Conservation (phyloP, 2,329 filamentous ascomycete species). For the Huntiella savannae region DNA sequence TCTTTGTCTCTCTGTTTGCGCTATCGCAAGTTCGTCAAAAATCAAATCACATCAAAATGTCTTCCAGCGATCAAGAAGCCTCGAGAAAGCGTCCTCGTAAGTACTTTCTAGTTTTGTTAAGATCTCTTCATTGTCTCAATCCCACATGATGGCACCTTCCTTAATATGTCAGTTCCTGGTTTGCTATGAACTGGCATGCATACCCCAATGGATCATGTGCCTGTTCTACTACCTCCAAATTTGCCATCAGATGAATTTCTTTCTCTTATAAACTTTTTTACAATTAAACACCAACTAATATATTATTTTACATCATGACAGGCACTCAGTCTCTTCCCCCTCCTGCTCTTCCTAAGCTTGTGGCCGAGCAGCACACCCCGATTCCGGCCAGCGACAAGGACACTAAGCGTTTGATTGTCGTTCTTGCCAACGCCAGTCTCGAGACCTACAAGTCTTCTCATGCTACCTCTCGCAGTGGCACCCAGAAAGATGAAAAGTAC, state of each 20-base stretch:
- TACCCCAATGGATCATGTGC: too few species aligned
- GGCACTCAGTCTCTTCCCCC: conserved; percentile 91
- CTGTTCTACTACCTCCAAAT: too few species aligned
- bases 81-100: conserved; percentile 11
- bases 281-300: neutral
- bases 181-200: neutral
- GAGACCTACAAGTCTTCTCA: conserved; percentile 92
- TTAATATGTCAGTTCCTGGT: neutral
- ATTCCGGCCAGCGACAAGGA: conserved; percentile 79
- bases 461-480: conserved; percentile 43
- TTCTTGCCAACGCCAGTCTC: conserved; percentile 89
- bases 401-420: conserved; percentile 78
- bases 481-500: conserved; percentile 78
- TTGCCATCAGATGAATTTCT: neutral
- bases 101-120: neutral
- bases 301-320: conserved; percentile 18
- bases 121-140: neutral
- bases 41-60: conserved; percentile 4
- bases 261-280: neutral
- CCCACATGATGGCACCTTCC: neutral
- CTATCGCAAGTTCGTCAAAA: neutral
- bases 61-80: conserved; percentile 5
- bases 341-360: conserved; percentile 73
- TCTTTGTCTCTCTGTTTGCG: neutral
- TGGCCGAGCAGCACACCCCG: conserved; percentile 77